Base-by-base conservation (phyloP, 2,329 filamentous ascomycete genomes). In the Calonectria naviculata region DNA sequence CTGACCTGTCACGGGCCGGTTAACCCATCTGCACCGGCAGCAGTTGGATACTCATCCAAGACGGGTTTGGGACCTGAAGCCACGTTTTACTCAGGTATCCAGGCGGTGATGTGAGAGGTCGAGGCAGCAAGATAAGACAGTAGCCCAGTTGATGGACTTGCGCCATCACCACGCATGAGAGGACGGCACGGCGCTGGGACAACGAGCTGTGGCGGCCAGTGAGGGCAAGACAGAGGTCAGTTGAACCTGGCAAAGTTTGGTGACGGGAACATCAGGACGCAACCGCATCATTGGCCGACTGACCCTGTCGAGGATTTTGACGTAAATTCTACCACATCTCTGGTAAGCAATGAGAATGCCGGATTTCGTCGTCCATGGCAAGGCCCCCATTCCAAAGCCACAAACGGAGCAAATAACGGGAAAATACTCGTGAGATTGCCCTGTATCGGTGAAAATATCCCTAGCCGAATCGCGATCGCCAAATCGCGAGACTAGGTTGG, bases 381-480 rank as follows among this genome's bases (percentile, higher is more conserved):
- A 46, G n/a, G 38, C 13, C 19, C 28, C 42, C 61, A 64, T 49
- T 46, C 42, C 42, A 38, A 56, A 36, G 52, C 34, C 52, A 56
- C 52, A 24, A 38, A 38, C 52, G 31, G 31, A 56, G 52, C 52
- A 38, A 56, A 56, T 42, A 34, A 36, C 36, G 24, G 26, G 13
- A 52, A 54, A 34, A 65, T 28, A 26, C 24, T 38, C 41, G 8
- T 64, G 49, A 65, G 47, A 65, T 56, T 54, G 28, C 44, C 13
- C 44, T 28, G 46, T 21, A 29, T 8, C 10, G 28, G 56, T 61
- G 34, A 36, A 38, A 24, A 42, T 60, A 29, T 44, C 38, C 46
- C 36, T 61, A 31, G 31, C 60, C 38, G 44, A 46, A 70, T 70
- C 62, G 44, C 44, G 52, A 70, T 70, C 68, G 42, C 28, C 46